Conservation (phyloP, 306 rosid species). For the Trichosanthes cucumerina region DNA sequence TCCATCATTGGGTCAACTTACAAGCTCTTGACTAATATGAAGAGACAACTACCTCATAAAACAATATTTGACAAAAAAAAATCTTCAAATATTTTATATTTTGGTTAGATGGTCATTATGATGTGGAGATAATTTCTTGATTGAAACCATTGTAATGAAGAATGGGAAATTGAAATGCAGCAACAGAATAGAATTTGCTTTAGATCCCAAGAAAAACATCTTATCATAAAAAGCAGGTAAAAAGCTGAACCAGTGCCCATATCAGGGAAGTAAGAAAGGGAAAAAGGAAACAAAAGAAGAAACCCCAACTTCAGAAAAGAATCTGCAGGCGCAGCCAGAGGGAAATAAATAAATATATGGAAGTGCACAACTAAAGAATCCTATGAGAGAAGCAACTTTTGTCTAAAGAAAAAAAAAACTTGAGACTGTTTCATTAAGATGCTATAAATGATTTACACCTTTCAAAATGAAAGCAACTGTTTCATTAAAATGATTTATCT, state of each 20-base stretch:
- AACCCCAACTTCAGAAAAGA: constrained; percentile 6
- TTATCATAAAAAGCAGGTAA: background rate
- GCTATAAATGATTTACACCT: background rate
- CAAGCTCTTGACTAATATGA: background rate
- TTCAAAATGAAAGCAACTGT: background rate
- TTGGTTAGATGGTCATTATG: background rate
- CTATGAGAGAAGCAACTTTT: background rate
- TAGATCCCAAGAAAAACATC: background rate
- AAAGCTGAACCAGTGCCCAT: background rate
- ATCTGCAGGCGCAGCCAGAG: background rate
- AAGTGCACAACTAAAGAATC: background rate
- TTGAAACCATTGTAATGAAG: background rate
- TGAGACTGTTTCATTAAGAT: no score
- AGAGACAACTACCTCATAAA: background rate
- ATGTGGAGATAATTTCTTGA: background rate
- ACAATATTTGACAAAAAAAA: background rate
- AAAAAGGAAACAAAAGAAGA: background rate
- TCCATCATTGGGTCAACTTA: background rate
- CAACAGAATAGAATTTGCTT: background rate
- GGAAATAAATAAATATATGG: background rate
- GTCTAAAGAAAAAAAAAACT: background rate
- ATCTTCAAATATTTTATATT: background rate
- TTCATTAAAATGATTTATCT: no score
- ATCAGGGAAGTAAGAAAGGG: background rate
- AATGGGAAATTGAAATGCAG: background rate